Evolutionary conservation across 1,284 basidiomycete genomes (phyloP).

Genomic region (Cryptococcus sp.): DNA sequence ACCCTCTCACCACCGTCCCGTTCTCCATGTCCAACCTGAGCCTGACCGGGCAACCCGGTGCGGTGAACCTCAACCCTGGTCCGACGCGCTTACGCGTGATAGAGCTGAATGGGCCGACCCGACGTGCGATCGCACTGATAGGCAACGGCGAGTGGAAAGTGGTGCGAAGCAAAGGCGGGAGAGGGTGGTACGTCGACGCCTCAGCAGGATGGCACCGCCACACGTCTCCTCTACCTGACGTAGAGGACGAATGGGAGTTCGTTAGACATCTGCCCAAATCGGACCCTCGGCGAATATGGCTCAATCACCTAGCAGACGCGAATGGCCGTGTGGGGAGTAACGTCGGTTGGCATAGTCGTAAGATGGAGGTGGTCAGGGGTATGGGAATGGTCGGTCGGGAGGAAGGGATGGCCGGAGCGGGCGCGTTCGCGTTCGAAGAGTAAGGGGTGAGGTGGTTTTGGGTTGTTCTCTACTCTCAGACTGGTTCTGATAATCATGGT

Average conservation of each 20-base stretch:
- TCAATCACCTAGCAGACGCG: constrained; percentile 72
- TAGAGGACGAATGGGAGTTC: constrained; percentile 25
- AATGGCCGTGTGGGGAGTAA: constrained; percentile 87
- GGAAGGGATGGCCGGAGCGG: constrained; percentile 89
- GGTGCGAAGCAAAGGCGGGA: constrained; percentile 83
- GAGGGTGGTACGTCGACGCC: constrained; percentile 93
- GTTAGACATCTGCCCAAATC: constrained; percentile 44
- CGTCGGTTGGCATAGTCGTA: constrained; percentile 92
- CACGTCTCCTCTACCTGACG: not conserved
- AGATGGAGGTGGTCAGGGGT: constrained; percentile 94
- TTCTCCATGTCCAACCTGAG: constrained; percentile 61
- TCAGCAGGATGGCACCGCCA: constrained; percentile 70
- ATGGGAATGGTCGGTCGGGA: constrained; percentile 88
- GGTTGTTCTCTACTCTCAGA: too few relatives aligned
- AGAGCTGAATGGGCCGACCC: constrained; percentile 75
- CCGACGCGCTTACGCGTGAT: constrained; percentile 82
- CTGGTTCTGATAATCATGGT: too few relatives aligned
- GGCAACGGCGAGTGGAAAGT: constrained; percentile 71
- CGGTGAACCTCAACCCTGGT: constrained; percentile 53
- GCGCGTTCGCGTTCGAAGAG: constrained; percentile 86
- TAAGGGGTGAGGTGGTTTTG: constrained; percentile 6
- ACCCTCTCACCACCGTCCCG: constrained; percentile 75
- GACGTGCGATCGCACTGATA: constrained; percentile 63
- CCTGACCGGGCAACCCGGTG: constrained; percentile 39
- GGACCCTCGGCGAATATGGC: constrained; percentile 69